Base-by-base conservation (phyloP, 2,329 filamentous ascomycete species). In the Aspergillus candidus region DNA sequence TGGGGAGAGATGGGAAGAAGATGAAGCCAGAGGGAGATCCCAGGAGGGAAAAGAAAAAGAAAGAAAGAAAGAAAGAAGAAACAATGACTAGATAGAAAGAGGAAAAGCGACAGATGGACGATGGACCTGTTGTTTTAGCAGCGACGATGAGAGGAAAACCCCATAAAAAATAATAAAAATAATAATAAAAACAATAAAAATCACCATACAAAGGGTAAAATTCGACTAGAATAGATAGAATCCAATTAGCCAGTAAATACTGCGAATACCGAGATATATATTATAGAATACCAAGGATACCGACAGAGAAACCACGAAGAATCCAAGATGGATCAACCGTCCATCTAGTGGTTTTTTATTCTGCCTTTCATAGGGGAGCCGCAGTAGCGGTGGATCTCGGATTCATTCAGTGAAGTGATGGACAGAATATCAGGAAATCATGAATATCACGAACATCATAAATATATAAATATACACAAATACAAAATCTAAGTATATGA, bases 41-140 rank as follows among this genome's bases (percentile, higher is more conserved):
- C 45, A 46, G 45, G 32, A 46, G 52, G 40, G 36, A 44, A 47
- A 51, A 55, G 44, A 22, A 29, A 32, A 35, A 49, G 31, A 39
- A 46, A 46, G 39, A 44, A 46, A 46, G 39, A 44, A 40, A 44
- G 38, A 47, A 38, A 41, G 40, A 38, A 36, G 41, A 36, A 45
- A 44, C 30, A 44, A 51, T 35, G 18, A 35, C 41, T 27, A 41
- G 17, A 29, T 15, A 29, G 30, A 34, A 38, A 36, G 33, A 34
- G 34, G 37, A 27, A 40, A 15, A 35, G 31, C 29, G 30, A 29
- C n/a, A 5, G 18, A 18, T 18, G 18, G 18, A 18, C 18, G 18
- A 18, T 27, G n/a, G 38, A 33, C 34, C 31, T 22, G 29, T 35
- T 34, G 22, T 13, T 17, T 11, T 22, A 17, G 7, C 17, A 32